Conservation (phyloP, 768 basidiomycete species). For the Phlegmacium glaucopus region DNA sequence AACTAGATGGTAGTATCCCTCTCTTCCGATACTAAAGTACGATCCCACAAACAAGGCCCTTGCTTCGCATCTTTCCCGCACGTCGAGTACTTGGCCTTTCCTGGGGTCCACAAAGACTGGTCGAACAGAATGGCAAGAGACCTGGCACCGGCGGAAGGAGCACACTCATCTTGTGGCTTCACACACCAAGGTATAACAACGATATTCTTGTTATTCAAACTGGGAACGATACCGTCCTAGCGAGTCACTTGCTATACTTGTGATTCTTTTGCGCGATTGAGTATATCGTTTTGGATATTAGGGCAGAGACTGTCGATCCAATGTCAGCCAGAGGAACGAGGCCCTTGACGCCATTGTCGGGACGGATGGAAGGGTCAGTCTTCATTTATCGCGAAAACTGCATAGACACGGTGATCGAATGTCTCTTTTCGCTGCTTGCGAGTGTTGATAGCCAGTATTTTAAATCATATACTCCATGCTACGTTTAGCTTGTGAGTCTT, state of each 20-base stretch:
- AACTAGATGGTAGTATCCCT: no score
- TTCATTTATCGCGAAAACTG: no score
- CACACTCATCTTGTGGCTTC: slow-evolving; percentile 91
- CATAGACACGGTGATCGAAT: no score
- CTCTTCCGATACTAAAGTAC: slow-evolving; percentile 43
- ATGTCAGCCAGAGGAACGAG: slow-evolving; percentile 42
- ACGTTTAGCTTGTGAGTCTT: no score
- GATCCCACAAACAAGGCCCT: slow-evolving; percentile 95
- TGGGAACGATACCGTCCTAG: slow-evolving; percentile 93
- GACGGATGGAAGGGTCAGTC: slow-evolving; percentile 78
- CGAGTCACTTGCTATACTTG: slow-evolving; percentile 70
- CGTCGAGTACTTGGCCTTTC: slow-evolving; percentile 86
- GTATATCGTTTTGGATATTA: slow-evolving; percentile 93
- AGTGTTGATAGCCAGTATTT: no score
- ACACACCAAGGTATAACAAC: slow-evolving; percentile 95
- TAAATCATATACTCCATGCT: no score
- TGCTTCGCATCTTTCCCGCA: slow-evolving; percentile 88
- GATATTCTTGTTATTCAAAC: slow-evolving; percentile 83
- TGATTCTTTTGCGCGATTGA: slow-evolving; percentile 65
- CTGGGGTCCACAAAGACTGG: slow-evolving; percentile 75
- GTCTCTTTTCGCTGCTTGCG: no score
- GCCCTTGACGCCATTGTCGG: slow-evolving; percentile 51
- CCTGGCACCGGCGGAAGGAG: slow-evolving; percentile 96
- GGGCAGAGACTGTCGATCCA: slow-evolving; percentile 44
- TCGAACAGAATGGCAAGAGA: slow-evolving; percentile 96